phyloP scores from a whole-genome alignment of 148 eudicot species.

The Rhododendron kiyosumense region DNA sequence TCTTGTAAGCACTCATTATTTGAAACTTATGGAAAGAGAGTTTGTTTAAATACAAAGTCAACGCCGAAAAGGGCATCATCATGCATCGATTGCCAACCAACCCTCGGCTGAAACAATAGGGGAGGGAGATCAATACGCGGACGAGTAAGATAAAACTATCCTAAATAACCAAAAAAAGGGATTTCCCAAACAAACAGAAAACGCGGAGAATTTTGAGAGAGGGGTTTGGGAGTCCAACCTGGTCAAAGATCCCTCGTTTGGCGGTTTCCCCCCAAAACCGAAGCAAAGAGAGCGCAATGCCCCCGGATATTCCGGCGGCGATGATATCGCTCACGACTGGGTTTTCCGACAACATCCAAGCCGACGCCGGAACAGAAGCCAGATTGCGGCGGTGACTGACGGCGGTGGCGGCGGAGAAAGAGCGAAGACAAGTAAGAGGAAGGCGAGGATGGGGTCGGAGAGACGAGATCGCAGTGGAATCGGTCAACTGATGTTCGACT shows the following conservation, averaged over 20 bases:
- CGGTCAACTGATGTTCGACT: not conserved
- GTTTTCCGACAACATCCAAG: conserved; percentile 28
- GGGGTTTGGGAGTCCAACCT: conserved; percentile 24
- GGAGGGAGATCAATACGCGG: not conserved
- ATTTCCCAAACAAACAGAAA: not conserved
- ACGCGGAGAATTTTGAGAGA: not conserved
- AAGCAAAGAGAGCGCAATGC: conserved; percentile 38
- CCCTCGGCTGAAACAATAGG: too few species aligned
- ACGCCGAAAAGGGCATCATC: not conserved
- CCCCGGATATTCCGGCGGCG: conserved; percentile 43
- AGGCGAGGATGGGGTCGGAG: not conserved
- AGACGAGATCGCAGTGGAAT: not conserved
- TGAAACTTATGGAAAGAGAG: not conserved
- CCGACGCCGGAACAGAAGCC: not conserved
- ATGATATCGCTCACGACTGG: conserved; percentile 30
- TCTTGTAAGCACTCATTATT: too few species aligned
- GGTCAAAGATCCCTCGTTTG: conserved; percentile 44
- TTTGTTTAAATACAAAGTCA: not conserved
- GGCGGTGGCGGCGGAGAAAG: not conserved
- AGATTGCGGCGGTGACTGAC: conserved; percentile 8
- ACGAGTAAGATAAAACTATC: not conserved
- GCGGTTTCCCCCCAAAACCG: conserved; percentile 52
- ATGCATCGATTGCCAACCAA: not conserved
- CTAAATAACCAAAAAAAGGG: not conserved
- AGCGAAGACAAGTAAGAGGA: not conserved